phyloP scores from a whole-genome alignment of 1,284 basidiomycete genomes.

The Ustilago shanxiensis region DNA sequence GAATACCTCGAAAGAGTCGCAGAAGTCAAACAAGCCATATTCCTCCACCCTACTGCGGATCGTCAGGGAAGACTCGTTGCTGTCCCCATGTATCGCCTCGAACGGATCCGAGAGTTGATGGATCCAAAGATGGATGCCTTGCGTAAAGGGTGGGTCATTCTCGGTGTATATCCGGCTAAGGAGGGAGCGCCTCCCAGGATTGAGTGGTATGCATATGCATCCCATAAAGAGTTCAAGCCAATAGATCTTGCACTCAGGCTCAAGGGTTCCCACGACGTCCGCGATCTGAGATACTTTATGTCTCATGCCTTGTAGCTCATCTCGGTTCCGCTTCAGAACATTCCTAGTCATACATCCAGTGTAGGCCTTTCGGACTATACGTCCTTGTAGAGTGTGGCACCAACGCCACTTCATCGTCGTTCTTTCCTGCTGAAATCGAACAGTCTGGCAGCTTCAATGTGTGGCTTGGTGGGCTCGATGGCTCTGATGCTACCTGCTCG shows the following conservation, averaged over 20 bases:
- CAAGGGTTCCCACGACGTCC: neutral
- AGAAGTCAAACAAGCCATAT: neutral
- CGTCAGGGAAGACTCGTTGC: slow-evolving; percentile 10
- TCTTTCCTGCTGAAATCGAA: neutral
- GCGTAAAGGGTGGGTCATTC: slow-evolving; percentile 6
- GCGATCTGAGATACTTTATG: neutral
- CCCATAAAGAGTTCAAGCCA: slow-evolving; percentile 1
- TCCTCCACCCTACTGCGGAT: slow-evolving; percentile 1
- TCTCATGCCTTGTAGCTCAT: neutral
- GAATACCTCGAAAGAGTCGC: too few species aligned
- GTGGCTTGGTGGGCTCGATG: too few species aligned
- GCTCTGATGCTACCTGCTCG: too few species aligned
- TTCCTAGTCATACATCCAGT: too few species aligned
- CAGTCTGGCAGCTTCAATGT: too few species aligned
- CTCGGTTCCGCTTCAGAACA: too few species aligned
- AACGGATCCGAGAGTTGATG: neutral
- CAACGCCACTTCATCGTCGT: neutral
- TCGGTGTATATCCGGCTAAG: slow-evolving; percentile 2
- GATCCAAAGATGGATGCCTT: neutral
- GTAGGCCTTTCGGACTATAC: too few species aligned
- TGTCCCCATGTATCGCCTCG: neutral
- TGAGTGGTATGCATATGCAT: slow-evolving; percentile 3
- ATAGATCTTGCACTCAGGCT: neutral
- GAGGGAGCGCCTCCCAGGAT: neutral
- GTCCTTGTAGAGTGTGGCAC: too few species aligned